Percentiles rank a stretch among this genome's conserved stretches.
Evolutionary conservation across 306 rosid genomes (phyloP).

Genomic region (Ammopiptanthus mongolicus): DNA sequence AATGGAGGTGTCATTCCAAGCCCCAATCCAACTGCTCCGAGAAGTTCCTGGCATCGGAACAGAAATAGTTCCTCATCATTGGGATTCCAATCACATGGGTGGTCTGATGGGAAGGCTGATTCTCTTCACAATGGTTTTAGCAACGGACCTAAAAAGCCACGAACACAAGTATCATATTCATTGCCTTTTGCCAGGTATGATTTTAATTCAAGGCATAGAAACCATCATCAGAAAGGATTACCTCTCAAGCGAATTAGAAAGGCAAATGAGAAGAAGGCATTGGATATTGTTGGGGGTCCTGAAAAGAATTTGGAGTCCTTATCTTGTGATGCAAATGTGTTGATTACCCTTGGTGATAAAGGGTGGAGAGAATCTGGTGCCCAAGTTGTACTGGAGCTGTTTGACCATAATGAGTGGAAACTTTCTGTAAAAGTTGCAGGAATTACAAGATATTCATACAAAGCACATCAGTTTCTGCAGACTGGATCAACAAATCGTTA

Average conservation of each 20-base stretch:
- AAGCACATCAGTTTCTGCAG: slow-evolving; percentile 86
- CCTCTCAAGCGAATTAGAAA: slow-evolving; percentile 64
- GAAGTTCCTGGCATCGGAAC: slow-evolving; percentile 65
- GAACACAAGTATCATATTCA: slow-evolving; percentile 68
- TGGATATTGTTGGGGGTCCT: slow-evolving; percentile 39
- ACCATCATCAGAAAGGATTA: slow-evolving; percentile 39
- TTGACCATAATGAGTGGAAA: slow-evolving; percentile 75
- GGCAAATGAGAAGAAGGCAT: slow-evolving; percentile 55
- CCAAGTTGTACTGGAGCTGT: slow-evolving; percentile 56
- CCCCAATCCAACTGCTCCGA: slow-evolving; percentile 73
- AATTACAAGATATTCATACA: slow-evolving; percentile 55
- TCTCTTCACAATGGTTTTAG: slow-evolving; percentile 54
- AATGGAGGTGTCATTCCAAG: slow-evolving; percentile 45
- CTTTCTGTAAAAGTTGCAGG: slow-evolving; percentile 68
- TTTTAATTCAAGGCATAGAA: slow-evolving; percentile 41
- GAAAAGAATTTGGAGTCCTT: slow-evolving; percentile 55
- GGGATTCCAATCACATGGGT: slow-evolving; percentile 48
- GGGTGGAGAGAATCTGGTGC: slow-evolving; percentile 86
- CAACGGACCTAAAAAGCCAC: slow-evolving; percentile 71
- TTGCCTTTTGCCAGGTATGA: slow-evolving; percentile 56
- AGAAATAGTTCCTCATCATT: slow-evolving; percentile 40
- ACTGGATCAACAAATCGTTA: slow-evolving; percentile 84
- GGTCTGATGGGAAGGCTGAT: slow-evolving; percentile 63
- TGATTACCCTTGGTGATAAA: slow-evolving; percentile 57
- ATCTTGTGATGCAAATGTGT: slow-evolving; percentile 58